Conservation (phyloP, 148 eudicot genomes). For the Silene latifolia region DNA sequence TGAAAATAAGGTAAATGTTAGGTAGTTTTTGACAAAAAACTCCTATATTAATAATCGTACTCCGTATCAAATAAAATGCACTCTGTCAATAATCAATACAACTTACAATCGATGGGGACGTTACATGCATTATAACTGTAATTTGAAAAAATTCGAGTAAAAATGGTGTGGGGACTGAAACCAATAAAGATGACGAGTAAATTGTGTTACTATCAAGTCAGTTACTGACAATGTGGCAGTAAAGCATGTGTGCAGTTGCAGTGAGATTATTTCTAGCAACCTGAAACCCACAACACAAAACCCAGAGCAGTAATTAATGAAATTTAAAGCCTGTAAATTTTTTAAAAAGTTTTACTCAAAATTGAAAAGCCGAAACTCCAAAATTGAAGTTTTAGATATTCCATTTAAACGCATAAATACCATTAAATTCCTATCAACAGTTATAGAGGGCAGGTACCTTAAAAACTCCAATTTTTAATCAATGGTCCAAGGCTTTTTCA, state of each 20-base stretch:
- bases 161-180: too few relatives aligned
- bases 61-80: too few relatives aligned
- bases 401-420: neutral
- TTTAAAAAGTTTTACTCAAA: neutral
- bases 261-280: neutral
- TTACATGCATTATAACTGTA: too few relatives aligned
- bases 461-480: too few relatives aligned
- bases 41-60: too few relatives aligned
- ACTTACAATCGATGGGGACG: too few relatives aligned
- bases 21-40: too few relatives aligned
- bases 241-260: conserved; percentile 9
- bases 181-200: neutral
- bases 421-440: neutral
- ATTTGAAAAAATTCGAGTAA: too few relatives aligned
- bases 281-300: neutral
- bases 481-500: too few relatives aligned
- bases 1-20: too few relatives aligned
- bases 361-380: neutral
- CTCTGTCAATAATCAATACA: too few relatives aligned
- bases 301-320: neutral
- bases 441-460: neutral
- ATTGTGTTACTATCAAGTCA: neutral
- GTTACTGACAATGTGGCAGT: conserved; percentile 3
- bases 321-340: neutral
- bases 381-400: neutral